A percentile compares a stretch with the other conserved stretches of the same genome.
phyloP scores from a whole-genome alignment of 768 basidiomycete genomes.

The Tulasnella calospora region DNA sequence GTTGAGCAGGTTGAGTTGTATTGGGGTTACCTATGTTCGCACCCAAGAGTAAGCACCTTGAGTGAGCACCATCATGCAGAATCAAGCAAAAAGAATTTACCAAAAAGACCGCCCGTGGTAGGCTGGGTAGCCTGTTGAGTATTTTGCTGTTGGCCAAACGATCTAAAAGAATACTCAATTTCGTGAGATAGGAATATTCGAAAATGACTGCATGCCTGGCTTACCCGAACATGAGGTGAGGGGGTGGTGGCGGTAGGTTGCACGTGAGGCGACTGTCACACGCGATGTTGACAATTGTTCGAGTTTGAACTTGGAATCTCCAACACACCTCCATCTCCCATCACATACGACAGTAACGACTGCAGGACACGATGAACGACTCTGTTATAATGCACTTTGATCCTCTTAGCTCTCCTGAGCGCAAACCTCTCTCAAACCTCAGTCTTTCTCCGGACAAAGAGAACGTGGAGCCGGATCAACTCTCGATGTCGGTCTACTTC shows the following conservation, averaged over 20 bases:
- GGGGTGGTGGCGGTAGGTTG: not conserved
- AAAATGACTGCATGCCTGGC: not conserved
- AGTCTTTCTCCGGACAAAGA: slow-evolving; percentile 10
- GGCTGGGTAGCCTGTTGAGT: slow-evolving; percentile 15
- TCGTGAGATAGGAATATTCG: not conserved
- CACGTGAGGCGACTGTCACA: not conserved
- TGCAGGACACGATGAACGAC: slow-evolving; percentile 1
- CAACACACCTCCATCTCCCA: not conserved
- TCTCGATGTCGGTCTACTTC: slow-evolving; percentile 13
- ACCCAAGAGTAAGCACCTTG: not conserved
- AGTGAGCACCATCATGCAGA: not conserved
- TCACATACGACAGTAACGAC: not conserved
- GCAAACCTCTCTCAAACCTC: not conserved
- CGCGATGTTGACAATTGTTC: not conserved
- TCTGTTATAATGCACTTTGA: slow-evolving; percentile 14
- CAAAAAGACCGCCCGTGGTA: slow-evolving; percentile 18
- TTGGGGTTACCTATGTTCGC: not conserved
- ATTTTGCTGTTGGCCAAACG: slow-evolving; percentile 9
- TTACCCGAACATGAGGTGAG: slow-evolving; percentile 15
- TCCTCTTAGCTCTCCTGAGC: slow-evolving; percentile 15
- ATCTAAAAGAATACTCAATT: not conserved
- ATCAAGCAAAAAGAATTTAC: not conserved
- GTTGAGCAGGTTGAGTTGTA: slow-evolving; percentile 9
- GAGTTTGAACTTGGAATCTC: not conserved
- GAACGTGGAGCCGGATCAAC: not conserved